These are phyloP conservation scores for Cetraspora pellucida DNA, from an alignment of 192 early-diverging fungal genomes.

Conservation along the genomic window DNA sequence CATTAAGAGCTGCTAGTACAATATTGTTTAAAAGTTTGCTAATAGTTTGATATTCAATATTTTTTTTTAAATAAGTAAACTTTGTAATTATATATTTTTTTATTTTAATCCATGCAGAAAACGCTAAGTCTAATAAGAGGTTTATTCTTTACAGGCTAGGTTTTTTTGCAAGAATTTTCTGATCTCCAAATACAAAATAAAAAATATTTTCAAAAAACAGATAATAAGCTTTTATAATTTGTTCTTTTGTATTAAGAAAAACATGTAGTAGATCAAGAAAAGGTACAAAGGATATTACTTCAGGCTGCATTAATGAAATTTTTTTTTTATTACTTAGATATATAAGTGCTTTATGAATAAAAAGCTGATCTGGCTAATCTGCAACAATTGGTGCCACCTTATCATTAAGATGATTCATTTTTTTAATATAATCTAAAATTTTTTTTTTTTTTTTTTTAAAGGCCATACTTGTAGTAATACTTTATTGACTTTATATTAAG, in stretches of 20 bases:
- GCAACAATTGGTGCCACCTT: conserved; percentile 16
- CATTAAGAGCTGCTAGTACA: not conserved
- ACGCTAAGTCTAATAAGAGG: not conserved
- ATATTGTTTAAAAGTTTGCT: conserved; percentile 5
- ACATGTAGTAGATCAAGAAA: not conserved
- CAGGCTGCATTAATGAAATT: too few species aligned
- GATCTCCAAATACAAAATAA: not conserved
- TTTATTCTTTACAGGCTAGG: not conserved
- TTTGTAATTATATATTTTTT: not conserved
- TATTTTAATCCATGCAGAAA: not conserved
- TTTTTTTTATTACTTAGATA: too few species aligned
- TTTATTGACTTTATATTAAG: too few species aligned
- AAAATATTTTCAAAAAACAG: not conserved
- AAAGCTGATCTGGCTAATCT: conserved; percentile 3
- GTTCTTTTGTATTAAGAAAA: conserved; percentile 1
- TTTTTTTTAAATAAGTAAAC: not conserved
- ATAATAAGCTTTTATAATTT: conserved; percentile 1
- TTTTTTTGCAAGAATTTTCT: conserved; percentile 1
- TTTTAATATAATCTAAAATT: not conserved
- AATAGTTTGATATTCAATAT: conserved; percentile 1
- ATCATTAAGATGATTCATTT: too few species aligned
- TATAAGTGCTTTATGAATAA: too few species aligned
- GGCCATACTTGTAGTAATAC: too few species aligned
- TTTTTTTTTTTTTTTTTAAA: too few species aligned
- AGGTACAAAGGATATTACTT: too few species aligned